phyloP scores from a whole-genome alignment of 352 stramenopile genomes.

The Globisporangium irregulare region DNA sequence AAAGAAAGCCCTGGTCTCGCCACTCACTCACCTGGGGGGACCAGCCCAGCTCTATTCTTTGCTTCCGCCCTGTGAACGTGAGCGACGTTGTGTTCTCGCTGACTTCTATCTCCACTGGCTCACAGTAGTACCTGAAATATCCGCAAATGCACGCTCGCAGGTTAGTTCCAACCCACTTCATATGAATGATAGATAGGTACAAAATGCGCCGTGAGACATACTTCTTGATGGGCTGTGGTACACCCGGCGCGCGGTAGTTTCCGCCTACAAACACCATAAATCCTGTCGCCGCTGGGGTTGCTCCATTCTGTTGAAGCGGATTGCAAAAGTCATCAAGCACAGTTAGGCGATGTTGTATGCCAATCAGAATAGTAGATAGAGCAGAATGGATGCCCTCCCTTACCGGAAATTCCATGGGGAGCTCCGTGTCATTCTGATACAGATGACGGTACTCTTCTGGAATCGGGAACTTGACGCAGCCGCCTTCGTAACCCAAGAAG shows the following conservation, averaged over 20 bases:
- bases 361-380: too few species aligned
- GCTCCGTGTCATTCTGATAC: slow-evolving; percentile 72
- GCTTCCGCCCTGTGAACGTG: slow-evolving; percentile 58
- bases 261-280: slow-evolving; percentile 68
- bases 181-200: neutral
- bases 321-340: too few species aligned
- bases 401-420: slow-evolving; percentile 82
- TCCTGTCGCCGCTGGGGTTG: slow-evolving; percentile 63
- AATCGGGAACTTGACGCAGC: slow-evolving; percentile 76
- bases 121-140: slow-evolving; percentile 65
- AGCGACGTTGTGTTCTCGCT: slow-evolving; percentile 35
- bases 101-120: slow-evolving; percentile 60
- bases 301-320: slow-evolving; percentile 48
- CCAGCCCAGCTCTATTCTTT: slow-evolving; percentile 72
- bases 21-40: slow-evolving; percentile 55
- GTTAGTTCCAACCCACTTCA: neutral
- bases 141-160: neutral
- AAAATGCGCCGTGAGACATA: slow-evolving; percentile 17
- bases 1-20: neutral
- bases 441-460: slow-evolving; percentile 64
- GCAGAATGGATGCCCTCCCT: neutral
- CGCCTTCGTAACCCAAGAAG: slow-evolving; percentile 65
- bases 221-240: slow-evolving; percentile 49
- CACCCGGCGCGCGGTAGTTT: slow-evolving; percentile 34
- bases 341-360: too few species aligned